phyloP scores from a whole-genome alignment of 768 basidiomycete genomes.

The Russula lepida region DNA sequence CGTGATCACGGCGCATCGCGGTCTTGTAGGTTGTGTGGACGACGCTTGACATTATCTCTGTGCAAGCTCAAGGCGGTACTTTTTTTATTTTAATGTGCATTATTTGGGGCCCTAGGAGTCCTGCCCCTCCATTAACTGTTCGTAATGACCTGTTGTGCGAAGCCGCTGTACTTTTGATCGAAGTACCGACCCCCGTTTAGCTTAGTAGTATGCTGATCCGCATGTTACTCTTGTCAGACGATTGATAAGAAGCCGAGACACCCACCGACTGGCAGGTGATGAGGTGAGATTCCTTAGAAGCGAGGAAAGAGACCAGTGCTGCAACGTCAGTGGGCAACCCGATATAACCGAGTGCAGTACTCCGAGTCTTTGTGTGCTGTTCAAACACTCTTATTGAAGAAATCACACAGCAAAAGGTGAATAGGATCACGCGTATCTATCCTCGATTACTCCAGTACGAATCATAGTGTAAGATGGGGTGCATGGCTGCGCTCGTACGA shows the following conservation, averaged over 20 bases:
- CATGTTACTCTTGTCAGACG: neutral
- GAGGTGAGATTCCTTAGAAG: conserved; percentile 25
- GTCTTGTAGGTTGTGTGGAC: neutral
- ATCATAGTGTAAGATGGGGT: too few relatives aligned
- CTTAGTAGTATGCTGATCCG: conserved; percentile 17
- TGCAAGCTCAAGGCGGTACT: too few relatives aligned
- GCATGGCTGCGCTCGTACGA: too few relatives aligned
- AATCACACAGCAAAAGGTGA: too few relatives aligned
- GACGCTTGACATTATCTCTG: neutral
- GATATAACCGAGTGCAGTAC: conserved; percentile 20
- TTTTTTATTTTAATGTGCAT: too few relatives aligned
- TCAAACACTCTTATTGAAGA: neutral
- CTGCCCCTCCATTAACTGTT: neutral
- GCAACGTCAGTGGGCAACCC: conserved; percentile 26
- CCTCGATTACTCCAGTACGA: conserved; percentile 8
- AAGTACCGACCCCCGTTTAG: conserved; percentile 17
- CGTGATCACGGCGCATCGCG: too few relatives aligned
- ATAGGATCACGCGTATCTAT: neutral
- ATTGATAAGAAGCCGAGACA: neutral
- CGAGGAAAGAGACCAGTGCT: conserved; percentile 28
- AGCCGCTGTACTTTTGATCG: neutral
- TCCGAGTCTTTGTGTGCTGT: conserved; percentile 10
- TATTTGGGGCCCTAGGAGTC: too few relatives aligned
- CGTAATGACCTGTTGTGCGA: neutral
- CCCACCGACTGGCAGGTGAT: conserved; percentile 26